Conservation (phyloP, 371 early-diverging fungal genomes). For the Phascolomyces articulosus region DNA sequence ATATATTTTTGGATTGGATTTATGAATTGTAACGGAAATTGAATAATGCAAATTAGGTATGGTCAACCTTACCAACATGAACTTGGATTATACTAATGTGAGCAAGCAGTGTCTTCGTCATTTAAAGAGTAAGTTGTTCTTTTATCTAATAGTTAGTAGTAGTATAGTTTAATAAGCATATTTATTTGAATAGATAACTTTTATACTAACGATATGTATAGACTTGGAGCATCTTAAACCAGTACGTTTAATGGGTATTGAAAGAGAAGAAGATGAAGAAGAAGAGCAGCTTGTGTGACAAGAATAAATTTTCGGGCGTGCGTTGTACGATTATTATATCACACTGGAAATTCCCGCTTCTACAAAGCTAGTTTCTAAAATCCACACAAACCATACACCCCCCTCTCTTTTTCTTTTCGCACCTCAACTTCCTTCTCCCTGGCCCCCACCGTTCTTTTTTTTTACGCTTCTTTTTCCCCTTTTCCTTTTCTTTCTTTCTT, state of each 20-base stretch:
- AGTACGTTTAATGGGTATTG: constrained; percentile 37
- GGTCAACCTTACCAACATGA: constrained; percentile 41
- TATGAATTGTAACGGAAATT: neutral
- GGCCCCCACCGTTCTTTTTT: neutral
- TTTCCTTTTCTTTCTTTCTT: neutral
- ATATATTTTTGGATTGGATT: neutral
- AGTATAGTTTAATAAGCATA: too few species aligned
- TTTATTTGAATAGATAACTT: neutral
- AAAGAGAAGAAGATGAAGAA: constrained; percentile 27
- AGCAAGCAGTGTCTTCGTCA: constrained; percentile 32
- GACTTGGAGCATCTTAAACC: constrained; percentile 32
- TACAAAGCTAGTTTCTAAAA: too few species aligned
- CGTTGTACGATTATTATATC: neutral
- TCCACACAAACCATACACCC: too few species aligned
- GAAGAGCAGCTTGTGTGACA: constrained; percentile 14
- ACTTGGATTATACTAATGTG: constrained; percentile 42
- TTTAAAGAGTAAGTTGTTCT: constrained; percentile 28
- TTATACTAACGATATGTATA: constrained; percentile 8
- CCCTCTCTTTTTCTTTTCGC: too few species aligned
- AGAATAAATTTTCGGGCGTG: constrained; percentile 10
- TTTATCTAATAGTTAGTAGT: neutral
- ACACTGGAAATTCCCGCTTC: too few species aligned
- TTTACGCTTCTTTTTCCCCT: neutral
- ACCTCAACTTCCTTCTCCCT: neutral
- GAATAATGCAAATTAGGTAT: constrained; percentile 26